A percentile compares a stretch with the other conserved stretches of the same genome.
phyloP scores from a whole-genome alignment of 495 filamentous ascomycete genomes.

The Tetracladium marchalianum region DNA sequence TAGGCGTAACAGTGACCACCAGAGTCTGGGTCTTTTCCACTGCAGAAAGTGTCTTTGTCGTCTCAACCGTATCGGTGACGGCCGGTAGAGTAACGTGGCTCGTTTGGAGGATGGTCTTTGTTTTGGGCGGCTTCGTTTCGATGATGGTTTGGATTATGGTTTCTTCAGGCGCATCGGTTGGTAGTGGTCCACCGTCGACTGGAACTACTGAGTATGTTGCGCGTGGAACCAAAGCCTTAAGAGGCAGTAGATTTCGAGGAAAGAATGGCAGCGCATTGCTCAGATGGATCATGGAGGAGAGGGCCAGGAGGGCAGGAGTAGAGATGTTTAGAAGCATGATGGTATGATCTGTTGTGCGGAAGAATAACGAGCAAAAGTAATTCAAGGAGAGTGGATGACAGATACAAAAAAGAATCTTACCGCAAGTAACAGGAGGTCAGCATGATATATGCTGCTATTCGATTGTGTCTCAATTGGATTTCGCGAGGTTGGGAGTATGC shows the following conservation, averaged over 20 bases:
- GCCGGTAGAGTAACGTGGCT: conserved; percentile 6
- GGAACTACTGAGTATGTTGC: conserved; percentile 21
- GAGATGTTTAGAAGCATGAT: conserved; percentile 15
- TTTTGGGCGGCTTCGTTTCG: conserved; percentile 6
- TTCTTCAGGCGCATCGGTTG: neutral
- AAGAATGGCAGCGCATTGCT: conserved; percentile 13
- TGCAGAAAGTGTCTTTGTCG: conserved; percentile 6
- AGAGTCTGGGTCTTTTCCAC: conserved; percentile 10
- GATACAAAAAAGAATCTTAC: conserved; percentile 7
- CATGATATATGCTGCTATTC: conserved; percentile 13
- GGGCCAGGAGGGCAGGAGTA: conserved; percentile 9
- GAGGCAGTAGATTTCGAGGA: neutral
- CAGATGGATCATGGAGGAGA: conserved; percentile 10
- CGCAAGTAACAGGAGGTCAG: neutral
- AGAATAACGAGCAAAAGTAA: conserved; percentile 1
- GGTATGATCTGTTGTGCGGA: neutral
- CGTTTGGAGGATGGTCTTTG: conserved; percentile 15
- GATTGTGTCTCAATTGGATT: neutral
- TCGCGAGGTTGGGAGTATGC: conserved; percentile 15
- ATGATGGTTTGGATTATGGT: conserved; percentile 15
- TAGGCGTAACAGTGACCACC: conserved; percentile 8
- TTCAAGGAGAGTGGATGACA: conserved; percentile 4
- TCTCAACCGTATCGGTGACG: conserved; percentile 2
- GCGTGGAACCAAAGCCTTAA: conserved; percentile 10
- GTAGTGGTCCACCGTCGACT: conserved; percentile 17